A percentile compares a stretch with the other conserved stretches of the same genome.
These are phyloP conservation scores for Fomitiporia mediterranea DNA, from an alignment of 1,284 basidiomycete species.

Conservation along the genomic window DNA sequence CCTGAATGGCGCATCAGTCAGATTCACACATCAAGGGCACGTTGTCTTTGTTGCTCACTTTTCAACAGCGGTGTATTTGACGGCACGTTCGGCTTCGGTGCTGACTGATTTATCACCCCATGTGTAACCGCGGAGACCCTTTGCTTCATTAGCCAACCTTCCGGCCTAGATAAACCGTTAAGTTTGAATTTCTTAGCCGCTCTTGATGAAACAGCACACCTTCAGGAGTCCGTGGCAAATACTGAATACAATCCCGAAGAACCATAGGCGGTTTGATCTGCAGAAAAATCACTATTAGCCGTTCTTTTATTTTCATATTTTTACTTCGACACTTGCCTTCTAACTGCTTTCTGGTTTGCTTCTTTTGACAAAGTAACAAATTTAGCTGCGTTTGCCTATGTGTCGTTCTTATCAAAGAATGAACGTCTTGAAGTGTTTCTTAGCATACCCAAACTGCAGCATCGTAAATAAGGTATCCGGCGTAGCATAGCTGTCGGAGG, in stretches of 20 bases:
- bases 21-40: no score
- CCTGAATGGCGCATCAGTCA: conserved; percentile 35
- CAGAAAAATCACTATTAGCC: background rate
- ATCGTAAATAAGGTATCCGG: conserved; percentile 85
- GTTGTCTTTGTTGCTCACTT: no score
- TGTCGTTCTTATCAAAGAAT: conserved; percentile 10
- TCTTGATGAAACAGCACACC: conserved; percentile 34
- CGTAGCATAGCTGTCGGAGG: conserved; percentile 85
- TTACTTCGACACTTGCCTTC: conserved; percentile 32
- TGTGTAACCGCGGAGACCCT: conserved; percentile 41
- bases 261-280: conserved; percentile 84
- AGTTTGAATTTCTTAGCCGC: background rate
- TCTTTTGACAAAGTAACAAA: conserved; percentile 64
- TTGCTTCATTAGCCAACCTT: conserved; percentile 56
- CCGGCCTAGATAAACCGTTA: conserved; percentile 39
- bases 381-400: conserved; percentile 63
- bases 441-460: conserved; percentile 76
- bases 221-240: conserved; percentile 66
- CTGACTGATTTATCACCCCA: conserved; percentile 62
- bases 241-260: conserved; percentile 81
- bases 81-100: conserved; percentile 62
- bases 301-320: background rate
- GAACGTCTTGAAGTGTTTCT: no score
- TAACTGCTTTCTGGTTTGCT: conserved; percentile 62
- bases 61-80: conserved; percentile 52